Conservation (phyloP, 2,329 filamentous ascomycete genomes). For the Cytospora piceae region DNA sequence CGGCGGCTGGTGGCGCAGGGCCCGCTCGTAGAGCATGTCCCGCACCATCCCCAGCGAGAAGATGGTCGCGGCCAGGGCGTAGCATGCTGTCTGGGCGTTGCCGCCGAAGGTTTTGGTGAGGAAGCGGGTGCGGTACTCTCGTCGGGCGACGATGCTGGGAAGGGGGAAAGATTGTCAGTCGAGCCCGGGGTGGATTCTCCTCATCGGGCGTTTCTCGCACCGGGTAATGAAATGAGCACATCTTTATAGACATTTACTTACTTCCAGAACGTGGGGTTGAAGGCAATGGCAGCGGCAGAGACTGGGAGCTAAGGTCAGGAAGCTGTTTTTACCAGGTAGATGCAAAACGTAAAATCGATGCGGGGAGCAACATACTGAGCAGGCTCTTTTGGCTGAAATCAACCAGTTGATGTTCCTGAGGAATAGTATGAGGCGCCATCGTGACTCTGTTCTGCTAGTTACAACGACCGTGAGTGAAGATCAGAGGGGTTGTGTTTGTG, state of each 20-base stretch:
- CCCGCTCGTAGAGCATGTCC: constrained; percentile 84
- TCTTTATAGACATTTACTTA: constrained; percentile 53
- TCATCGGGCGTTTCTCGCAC: neutral
- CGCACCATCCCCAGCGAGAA: constrained; percentile 90
- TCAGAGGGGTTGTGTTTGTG: neutral
- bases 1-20: constrained; percentile 74
- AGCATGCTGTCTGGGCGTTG: constrained; percentile 80
- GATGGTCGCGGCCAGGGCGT: constrained; percentile 84
- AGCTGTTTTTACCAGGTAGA: neutral
- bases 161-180: constrained; percentile 14
- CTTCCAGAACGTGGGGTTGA: constrained; percentile 99
- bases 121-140: constrained; percentile 86
- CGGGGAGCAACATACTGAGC: constrained; percentile 54
- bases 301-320: constrained; percentile 55
- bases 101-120: constrained; percentile 86
- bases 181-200: constrained; percentile 21
- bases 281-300: constrained; percentile 79
- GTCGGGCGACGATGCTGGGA: constrained; percentile 42
- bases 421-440: constrained; percentile 25
- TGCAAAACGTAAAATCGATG: neutral
- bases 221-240: neutral
- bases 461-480: neutral
- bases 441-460: neutral
- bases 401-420: constrained; percentile 47
- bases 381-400: constrained; percentile 71